Evolutionary conservation across 768 basidiomycete species (phyloP).

Genomic region (Lentinula sp.): DNA sequence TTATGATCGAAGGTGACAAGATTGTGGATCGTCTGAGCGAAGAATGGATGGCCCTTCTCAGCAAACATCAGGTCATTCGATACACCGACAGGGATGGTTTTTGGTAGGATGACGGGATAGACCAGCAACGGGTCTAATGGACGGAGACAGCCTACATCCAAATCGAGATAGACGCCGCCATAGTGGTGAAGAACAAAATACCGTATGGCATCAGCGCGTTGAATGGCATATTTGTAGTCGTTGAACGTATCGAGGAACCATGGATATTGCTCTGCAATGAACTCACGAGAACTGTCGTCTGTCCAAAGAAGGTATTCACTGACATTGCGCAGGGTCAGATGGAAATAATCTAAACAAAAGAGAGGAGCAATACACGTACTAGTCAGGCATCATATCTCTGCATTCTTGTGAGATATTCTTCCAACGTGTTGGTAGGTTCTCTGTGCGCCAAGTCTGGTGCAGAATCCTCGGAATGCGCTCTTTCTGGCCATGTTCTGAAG

Average conservation of each 20-base stretch:
- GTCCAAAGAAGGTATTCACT: conserved; percentile 99
- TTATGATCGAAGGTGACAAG: conserved; percentile 88
- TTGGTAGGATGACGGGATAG: conserved; percentile 86
- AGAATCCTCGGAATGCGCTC: conserved; percentile 88
- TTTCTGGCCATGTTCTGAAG: conserved; percentile 49
- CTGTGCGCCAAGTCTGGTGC: conserved; percentile 98
- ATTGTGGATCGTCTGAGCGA: conserved; percentile 91
- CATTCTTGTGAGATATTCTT: conserved; percentile 75
- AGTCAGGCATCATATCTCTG: conserved; percentile 90
- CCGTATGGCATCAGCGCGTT: conserved; percentile 95
- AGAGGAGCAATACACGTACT: conserved; percentile 50
- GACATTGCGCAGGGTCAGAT: conserved; percentile 9
- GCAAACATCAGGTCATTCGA: conserved; percentile 97
- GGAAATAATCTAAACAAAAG: conserved; percentile 9
- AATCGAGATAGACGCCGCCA: conserved; percentile 93
- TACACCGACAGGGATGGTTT: conserved; percentile 94
- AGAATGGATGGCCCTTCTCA: conserved; percentile 78
- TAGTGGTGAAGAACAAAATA: conserved; percentile 96
- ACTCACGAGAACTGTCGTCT: conserved; percentile 82
- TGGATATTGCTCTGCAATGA: conserved; percentile 82
- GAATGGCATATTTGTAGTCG: conserved; percentile 85
- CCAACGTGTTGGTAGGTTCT: conserved; percentile 81
- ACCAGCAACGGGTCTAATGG: conserved; percentile 81
- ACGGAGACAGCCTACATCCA: conserved; percentile 91
- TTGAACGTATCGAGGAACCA: conserved; percentile 96